Base-by-base conservation (phyloP, 108 stramenopile species). In the Schizochytrium sp. region DNA sequence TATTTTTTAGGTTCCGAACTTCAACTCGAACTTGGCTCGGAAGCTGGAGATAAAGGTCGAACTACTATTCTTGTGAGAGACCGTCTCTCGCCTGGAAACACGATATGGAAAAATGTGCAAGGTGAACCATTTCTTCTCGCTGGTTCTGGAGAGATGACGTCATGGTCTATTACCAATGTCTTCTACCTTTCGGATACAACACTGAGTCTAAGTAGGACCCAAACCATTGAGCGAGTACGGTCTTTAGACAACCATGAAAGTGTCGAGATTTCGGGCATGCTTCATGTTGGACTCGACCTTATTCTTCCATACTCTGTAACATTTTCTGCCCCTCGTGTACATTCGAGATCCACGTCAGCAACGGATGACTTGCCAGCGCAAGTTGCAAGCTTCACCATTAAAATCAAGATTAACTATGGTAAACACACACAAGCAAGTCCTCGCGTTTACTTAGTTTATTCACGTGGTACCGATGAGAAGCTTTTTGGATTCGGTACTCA, bases 381-480 rank as follows among this genome's bases (percentile, higher is more conserved):
- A 15, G 10, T 44, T 1, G 64, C 64, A 15, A 69, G 76, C 76
- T 55, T 83, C 28, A 42, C 10, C 45, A 83, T 83, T 47, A n/a
- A 83, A 38, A 40, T 83, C 49, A 83, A 55, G 10, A 69, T 69
- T 3, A 69, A 38, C 12, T 69, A 28, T 15, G 28, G 28, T 44
- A 7, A 15, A 10, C 19, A 55, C 47, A 8, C 47, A 13, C 50
- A 83, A 2, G 53, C 28, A 0, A 41, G 76, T 40, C 15, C 76
- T 47, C 76, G 76, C 76, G 76, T 83, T 38, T 83, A 55, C 50
- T n/a, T 83, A 10, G 76, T 83, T 1, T 83, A 83, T 42, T 47
- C 50, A 1, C 76, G 76, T 8, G 76, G 55, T 53, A n/a, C 76
- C 5, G 47, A 49, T 13, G 76, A 83, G 76, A 17, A 1, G 15